These are phyloP conservation scores for Metschnikowia lochheadii DNA, from an alignment of 805 yeast species.

Conservation along the genomic window DNA sequence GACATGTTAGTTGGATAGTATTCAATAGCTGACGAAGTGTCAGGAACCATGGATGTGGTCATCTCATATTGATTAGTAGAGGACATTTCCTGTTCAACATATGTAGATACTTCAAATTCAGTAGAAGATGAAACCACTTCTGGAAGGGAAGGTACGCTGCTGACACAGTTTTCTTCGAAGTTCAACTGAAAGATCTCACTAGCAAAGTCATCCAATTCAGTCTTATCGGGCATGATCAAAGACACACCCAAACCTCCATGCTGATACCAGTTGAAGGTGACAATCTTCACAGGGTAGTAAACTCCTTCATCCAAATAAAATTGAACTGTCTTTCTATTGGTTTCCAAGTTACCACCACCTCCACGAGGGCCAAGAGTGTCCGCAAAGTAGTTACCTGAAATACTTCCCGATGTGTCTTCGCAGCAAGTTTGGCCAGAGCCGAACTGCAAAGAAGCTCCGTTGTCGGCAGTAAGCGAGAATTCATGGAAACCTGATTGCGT, in stretches of 20 bases:
- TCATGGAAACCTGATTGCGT: neutral
- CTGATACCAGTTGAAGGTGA: neutral
- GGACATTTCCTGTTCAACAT: too few relatives aligned
- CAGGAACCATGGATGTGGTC: too few relatives aligned
- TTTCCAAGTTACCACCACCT: neutral
- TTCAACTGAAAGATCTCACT: neutral
- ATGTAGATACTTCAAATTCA: too few relatives aligned
- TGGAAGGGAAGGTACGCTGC: neutral
- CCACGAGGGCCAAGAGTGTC: neutral
- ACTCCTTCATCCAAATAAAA: neutral
- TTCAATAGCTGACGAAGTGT: too few relatives aligned
- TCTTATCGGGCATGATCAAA: neutral
- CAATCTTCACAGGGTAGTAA: neutral
- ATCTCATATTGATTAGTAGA: too few relatives aligned
- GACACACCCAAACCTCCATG: neutral
- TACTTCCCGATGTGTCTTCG: neutral
- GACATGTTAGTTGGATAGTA: too few relatives aligned
- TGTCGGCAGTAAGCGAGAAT: neutral
- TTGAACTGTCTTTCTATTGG: neutral
- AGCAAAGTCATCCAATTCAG: neutral
- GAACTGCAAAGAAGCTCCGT: neutral
- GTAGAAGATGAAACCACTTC: neutral
- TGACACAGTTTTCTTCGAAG: neutral
- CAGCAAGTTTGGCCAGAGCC: neutral
- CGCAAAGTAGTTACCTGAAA: neutral